Conservation (phyloP, 805 yeast genomes). For the Tetrapisispora pingtungensis region DNA sequence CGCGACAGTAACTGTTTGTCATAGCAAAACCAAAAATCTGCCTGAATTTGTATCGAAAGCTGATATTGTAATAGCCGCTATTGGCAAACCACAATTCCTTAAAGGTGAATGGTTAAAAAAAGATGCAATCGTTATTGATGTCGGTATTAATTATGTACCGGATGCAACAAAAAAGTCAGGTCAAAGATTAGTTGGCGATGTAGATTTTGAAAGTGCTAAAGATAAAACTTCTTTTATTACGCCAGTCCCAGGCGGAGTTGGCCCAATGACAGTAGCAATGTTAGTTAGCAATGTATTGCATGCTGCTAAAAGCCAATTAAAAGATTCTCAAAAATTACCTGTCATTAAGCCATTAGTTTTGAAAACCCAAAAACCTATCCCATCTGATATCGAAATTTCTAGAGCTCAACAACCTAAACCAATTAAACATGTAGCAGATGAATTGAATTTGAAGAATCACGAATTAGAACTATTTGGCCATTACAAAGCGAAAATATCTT, state of each 20-base stretch:
- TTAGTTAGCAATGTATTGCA: slow-evolving; percentile 70
- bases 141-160: slow-evolving; percentile 83
- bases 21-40: slow-evolving; percentile 50
- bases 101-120: slow-evolving; percentile 82
- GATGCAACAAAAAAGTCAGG: slow-evolving; percentile 72
- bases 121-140: slow-evolving; percentile 83
- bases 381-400: slow-evolving; percentile 84
- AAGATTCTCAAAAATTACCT: slow-evolving; percentile 33
- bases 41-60: slow-evolving; percentile 47
- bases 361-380: slow-evolving; percentile 56
- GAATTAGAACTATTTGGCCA: slow-evolving; percentile 88
- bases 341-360: slow-evolving; percentile 50
- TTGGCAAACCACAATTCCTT: slow-evolving; percentile 77
- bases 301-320: slow-evolving; percentile 58
- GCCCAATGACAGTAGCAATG: slow-evolving; percentile 99
- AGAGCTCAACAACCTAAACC: slow-evolving; percentile 82
- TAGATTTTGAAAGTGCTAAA: slow-evolving; percentile 63
- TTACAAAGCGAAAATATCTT: slow-evolving; percentile 78
- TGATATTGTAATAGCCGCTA: slow-evolving; percentile 79
- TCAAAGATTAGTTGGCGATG: slow-evolving; percentile 85
- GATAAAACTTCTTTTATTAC: slow-evolving; percentile 60
- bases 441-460: slow-evolving; percentile 63
- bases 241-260: slow-evolving; percentile 99
- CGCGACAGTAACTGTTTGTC: slow-evolving; percentile 71
- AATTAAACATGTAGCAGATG: slow-evolving; percentile 63